phyloP scores from a whole-genome alignment of 2,329 filamentous ascomycete species.

The Grosmannia serpens region DNA sequence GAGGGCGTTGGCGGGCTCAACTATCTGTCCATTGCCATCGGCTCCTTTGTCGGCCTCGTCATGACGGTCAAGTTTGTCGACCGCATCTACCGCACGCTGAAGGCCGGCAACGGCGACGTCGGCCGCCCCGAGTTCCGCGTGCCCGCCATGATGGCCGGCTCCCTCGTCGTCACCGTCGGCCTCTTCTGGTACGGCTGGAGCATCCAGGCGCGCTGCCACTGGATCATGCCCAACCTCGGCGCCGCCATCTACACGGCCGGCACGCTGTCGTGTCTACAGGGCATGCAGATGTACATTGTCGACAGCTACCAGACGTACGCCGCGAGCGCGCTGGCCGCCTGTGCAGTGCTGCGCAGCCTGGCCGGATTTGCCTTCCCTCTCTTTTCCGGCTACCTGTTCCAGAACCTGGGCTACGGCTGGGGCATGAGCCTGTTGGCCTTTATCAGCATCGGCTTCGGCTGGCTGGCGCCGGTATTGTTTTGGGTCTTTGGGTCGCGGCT shows the following conservation, averaged over 20 bases:
- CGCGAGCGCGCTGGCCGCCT: conserved; percentile 49
- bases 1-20: conserved; percentile 1
- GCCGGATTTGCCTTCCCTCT: conserved; percentile 48
- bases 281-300: conserved; percentile 39
- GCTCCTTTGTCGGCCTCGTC: background rate
- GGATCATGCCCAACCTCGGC: conserved; percentile 8
- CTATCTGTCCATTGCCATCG: background rate
- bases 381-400: conserved; percentile 43
- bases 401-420: conserved; percentile 38
- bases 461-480: background rate
- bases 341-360: conserved; percentile 41
- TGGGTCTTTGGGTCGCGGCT: background rate
- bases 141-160: background rate
- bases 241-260: conserved; percentile 21
- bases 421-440: conserved; percentile 26
- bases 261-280: conserved; percentile 21
- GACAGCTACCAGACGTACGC: conserved; percentile 47
- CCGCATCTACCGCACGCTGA: background rate
- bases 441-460: conserved; percentile 14
- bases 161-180: background rate
- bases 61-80: background rate
- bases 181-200: conserved; percentile 23
- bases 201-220: background rate
- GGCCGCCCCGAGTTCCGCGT: background rate
- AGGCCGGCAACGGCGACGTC: background rate